A percentile compares a stretch with the other conserved stretches of the same genome.
Conservation (phyloP, 768 basidiomycete species). For the Thelephora aurantiotincta region DNA sequence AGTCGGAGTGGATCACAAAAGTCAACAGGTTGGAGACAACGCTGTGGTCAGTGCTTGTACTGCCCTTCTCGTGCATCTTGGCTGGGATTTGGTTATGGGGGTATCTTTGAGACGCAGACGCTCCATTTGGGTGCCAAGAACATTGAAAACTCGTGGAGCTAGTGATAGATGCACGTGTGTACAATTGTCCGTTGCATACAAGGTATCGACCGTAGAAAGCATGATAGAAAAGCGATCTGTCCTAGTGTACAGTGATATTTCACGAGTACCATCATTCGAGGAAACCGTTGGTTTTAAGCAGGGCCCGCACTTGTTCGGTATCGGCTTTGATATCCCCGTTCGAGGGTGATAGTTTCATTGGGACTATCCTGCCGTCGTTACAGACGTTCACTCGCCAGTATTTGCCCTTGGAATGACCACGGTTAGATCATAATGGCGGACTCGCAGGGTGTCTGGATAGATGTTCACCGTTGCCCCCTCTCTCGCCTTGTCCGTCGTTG, state of each 20-base stretch:
- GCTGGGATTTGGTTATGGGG: slow-evolving; percentile 17
- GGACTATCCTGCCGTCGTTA: not conserved
- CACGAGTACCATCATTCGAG: no score
- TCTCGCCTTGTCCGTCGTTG: not conserved
- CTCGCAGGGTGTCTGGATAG: not conserved
- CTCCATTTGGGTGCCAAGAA: no score
- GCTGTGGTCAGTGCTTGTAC: slow-evolving; percentile 29
- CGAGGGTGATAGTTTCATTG: not conserved
- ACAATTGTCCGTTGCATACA: no score
- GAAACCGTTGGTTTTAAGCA: not conserved
- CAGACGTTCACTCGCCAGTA: not conserved
- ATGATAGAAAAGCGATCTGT: no score
- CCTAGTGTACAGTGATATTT: no score
- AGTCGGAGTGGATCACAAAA: slow-evolving; percentile 4
- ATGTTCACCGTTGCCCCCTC: not conserved
- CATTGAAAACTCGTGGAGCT: no score
- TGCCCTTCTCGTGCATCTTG: slow-evolving; percentile 21
- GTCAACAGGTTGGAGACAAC: slow-evolving; percentile 15
- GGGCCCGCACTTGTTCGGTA: not conserved
- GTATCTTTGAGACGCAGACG: slow-evolving; percentile 1
- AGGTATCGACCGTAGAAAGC: no score
- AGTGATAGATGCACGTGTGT: no score
- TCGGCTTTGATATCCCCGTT: not conserved
- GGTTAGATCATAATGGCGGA: not conserved
- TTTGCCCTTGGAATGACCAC: not conserved